phyloP scores from a whole-genome alignment of 176 grass and related monocot genomes.

The Pontederia paniculata region DNA sequence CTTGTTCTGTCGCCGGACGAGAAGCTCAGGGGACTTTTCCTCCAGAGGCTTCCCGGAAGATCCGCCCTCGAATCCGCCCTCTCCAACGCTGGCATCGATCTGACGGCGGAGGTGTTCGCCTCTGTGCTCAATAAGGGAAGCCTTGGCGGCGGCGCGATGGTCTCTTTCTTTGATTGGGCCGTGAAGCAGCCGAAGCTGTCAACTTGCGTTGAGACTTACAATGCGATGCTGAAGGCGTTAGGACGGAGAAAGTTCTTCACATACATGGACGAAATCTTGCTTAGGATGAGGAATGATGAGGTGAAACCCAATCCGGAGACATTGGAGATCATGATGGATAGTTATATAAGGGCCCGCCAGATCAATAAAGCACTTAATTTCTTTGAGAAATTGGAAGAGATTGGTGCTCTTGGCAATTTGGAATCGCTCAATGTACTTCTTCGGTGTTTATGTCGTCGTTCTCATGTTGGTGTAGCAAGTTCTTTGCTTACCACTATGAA shows the following conservation, averaged over 20 bases:
- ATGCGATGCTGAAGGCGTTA: constrained; percentile 55
- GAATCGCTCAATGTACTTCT: constrained; percentile 42
- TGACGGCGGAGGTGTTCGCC: constrained; percentile 44
- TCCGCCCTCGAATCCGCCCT: constrained; percentile 39
- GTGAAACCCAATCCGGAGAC: constrained; percentile 35
- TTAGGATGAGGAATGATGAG: constrained; percentile 31
- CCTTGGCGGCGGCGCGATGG: constrained; percentile 32
- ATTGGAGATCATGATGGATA: constrained; percentile 57
- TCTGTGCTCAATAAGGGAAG: constrained; percentile 38
- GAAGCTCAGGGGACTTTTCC: constrained; percentile 70
- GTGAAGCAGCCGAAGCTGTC: constrained; percentile 29
- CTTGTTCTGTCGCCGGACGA: constrained; percentile 41
- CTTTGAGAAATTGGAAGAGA: constrained; percentile 40
- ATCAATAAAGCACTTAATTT: constrained; percentile 51
- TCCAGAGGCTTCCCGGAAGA: constrained; percentile 43
- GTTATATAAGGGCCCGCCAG: constrained; percentile 40
- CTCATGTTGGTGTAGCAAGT: constrained; percentile 51
- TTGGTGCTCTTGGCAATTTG: constrained; percentile 25
- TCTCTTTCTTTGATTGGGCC: constrained; percentile 62
- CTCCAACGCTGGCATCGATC: constrained; percentile 31
- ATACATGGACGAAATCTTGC: constrained; percentile 28
- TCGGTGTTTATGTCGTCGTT: constrained; percentile 44
- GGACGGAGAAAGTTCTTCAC: constrained; percentile 70
- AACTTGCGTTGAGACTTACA: constrained; percentile 31
- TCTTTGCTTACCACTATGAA: constrained; percentile 29